phyloP scores from a whole-genome alignment of 2,329 filamentous ascomycete species.

The Colletotrichum noveboracense region DNA sequence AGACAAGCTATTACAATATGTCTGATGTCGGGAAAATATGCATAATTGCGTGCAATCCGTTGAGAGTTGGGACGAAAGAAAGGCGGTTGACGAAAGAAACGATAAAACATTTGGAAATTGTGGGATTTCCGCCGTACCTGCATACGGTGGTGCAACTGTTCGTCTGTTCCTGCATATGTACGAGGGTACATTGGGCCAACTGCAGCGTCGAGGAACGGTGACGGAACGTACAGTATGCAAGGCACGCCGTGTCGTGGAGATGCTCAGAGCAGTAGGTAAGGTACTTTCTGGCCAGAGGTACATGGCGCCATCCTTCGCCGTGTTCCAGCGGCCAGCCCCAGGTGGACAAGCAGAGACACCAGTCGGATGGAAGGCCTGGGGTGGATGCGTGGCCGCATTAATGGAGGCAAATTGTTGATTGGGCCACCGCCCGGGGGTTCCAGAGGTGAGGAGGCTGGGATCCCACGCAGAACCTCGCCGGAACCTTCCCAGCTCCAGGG shows the following conservation, averaged over 20 bases:
- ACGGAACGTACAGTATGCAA: constrained; percentile 14
- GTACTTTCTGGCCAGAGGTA: background rate
- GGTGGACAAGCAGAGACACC: background rate
- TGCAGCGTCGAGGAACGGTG: background rate
- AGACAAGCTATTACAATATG: background rate
- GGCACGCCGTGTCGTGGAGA: background rate
- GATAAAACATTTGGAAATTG: background rate
- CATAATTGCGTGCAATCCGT: background rate
- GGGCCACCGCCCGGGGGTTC: constrained; percentile 4
- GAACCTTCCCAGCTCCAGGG: constrained; percentile 9
- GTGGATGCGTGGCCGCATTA: constrained; percentile 15
- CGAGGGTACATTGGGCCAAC: background rate
- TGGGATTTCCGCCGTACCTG: constrained; percentile 16
- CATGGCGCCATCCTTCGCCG: background rate
- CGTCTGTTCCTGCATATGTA: constrained; percentile 21
- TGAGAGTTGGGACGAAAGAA: background rate
- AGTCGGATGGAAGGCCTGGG: background rate
- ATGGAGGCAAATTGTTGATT: constrained; percentile 21
- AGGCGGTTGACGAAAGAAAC: background rate
- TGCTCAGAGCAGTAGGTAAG: background rate
- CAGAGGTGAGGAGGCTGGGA: background rate
- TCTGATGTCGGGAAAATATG: background rate
- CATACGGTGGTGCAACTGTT: constrained; percentile 14
- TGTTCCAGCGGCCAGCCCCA: background rate
- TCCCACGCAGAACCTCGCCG: background rate